Evolutionary conservation across 257 asterid genomes (phyloP).

Genomic region (Primulina eburnea): DNA sequence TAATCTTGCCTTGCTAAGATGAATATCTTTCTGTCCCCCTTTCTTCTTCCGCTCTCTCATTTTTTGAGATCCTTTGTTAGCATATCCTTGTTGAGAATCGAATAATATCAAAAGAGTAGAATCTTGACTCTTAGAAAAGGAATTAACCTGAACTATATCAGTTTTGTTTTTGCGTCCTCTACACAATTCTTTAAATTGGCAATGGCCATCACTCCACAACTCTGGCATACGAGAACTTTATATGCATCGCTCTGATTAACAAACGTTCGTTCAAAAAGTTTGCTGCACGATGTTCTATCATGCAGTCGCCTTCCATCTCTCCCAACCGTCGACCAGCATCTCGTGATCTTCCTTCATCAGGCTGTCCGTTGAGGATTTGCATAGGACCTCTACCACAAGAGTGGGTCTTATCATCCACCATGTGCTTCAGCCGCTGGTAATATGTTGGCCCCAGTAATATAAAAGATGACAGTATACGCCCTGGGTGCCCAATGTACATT

Average conservation of each 20-base stretch:
- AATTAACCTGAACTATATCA: constrained; percentile 64
- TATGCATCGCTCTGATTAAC: constrained; percentile 85
- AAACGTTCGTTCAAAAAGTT: constrained; percentile 70
- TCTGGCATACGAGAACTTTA: constrained; percentile 64
- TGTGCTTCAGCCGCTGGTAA: constrained; percentile 94
- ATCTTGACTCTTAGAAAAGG: not conserved
- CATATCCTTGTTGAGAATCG: no score
- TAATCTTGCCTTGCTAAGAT: not conserved
- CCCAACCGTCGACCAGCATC: constrained; percentile 83
- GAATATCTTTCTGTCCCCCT: constrained; percentile 13
- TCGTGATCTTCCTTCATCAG: constrained; percentile 78
- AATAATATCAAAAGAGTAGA: no score
- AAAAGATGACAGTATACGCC: constrained; percentile 71
- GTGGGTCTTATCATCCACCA: constrained; percentile 83
- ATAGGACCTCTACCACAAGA: constrained; percentile 71
- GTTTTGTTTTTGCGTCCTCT: constrained; percentile 75
- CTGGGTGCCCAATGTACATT: constrained; percentile 95
- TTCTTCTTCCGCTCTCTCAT: constrained; percentile 39
- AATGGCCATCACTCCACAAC: constrained; percentile 66
- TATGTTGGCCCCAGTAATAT: constrained; percentile 95
- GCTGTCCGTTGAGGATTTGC: constrained; percentile 75
- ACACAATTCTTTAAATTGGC: constrained; percentile 76
- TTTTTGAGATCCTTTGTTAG: constrained; percentile 23
- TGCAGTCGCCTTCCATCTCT: constrained; percentile 91
- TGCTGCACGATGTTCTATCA: constrained; percentile 90